Evolutionary conservation across 495 filamentous ascomycete species (phyloP).

Genomic region (Xylaria nigripes): DNA sequence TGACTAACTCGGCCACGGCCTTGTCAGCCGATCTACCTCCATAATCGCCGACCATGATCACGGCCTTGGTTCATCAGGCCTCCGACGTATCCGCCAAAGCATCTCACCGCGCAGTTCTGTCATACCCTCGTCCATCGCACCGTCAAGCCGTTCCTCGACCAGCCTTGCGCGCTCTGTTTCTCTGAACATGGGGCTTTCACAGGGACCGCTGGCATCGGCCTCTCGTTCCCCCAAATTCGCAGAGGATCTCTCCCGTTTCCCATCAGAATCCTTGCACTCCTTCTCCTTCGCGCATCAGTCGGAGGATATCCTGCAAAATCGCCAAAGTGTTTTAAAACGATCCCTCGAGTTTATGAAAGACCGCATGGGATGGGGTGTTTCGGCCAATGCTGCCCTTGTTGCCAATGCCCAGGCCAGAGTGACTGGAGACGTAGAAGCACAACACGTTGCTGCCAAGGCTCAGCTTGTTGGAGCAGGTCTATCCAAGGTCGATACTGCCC

Average conservation of each 20-base stretch:
- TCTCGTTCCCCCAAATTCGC: conserved; percentile 64
- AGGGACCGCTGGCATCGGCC: conserved; percentile 43
- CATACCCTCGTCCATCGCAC: conserved; percentile 44
- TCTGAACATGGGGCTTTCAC: conserved; percentile 45
- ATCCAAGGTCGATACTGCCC: conserved; percentile 35
- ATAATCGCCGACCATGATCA: conserved; percentile 52
- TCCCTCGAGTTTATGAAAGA: conserved; percentile 98
- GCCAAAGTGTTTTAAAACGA: conserved; percentile 87
- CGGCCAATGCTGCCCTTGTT: conserved; percentile 48
- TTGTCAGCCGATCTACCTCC: conserved; percentile 33
- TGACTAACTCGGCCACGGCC: conserved; percentile 4
- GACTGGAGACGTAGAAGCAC: conserved; percentile 75
- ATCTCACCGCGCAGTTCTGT: conserved; percentile 56
- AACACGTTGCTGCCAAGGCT: conserved; percentile 77
- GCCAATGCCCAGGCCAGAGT: conserved; percentile 74
- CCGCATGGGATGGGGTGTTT: conserved; percentile 70
- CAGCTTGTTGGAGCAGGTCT: conserved; percentile 57
- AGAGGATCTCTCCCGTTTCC: conserved; percentile 88
- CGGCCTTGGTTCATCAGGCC: conserved; percentile 59
- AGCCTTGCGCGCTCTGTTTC: conserved; percentile 55
- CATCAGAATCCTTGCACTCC: conserved; percentile 91
- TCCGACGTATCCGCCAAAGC: conserved; percentile 85
- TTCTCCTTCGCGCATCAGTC: conserved; percentile 98
- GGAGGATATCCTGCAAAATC: conserved; percentile 78
- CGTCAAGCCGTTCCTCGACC: conserved; percentile 56